phyloP scores from a whole-genome alignment of 1,139 yeast genomes.

The Pichia sp. region DNA sequence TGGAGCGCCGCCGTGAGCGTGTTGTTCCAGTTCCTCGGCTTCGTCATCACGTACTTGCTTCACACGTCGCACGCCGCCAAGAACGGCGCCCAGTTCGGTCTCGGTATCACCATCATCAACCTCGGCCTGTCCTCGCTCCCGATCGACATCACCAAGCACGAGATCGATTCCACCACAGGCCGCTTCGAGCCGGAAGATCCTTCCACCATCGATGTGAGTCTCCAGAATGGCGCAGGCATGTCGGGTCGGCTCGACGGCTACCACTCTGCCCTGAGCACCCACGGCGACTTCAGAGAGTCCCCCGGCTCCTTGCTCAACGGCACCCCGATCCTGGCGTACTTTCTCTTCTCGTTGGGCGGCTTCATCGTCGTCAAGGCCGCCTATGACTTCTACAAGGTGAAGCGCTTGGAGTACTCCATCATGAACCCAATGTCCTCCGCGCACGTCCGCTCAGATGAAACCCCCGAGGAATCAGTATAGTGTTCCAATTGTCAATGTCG shows the following conservation, averaged over 20 bases:
- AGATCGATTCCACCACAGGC: conserved; percentile 31
- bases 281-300: conserved; percentile 9
- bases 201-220: conserved; percentile 41
- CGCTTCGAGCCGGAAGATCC: conserved; percentile 53
- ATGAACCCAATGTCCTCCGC: conserved; percentile 37
- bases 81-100: conserved; percentile 90
- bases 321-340: conserved; percentile 51
- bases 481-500: background rate
- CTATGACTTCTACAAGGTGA: conserved; percentile 69
- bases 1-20: conserved; percentile 89
- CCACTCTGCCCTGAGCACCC: conserved; percentile 35
- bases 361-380: conserved; percentile 63
- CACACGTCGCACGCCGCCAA: conserved; percentile 98
- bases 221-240: conserved; percentile 33
- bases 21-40: conserved; percentile 92
- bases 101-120: conserved; percentile 78
- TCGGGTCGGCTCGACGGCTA: conserved; percentile 47
- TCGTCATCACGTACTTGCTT: conserved; percentile 78
- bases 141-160: conserved; percentile 18
- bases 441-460: background rate
- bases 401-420: conserved; percentile 65
- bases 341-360: conserved; percentile 63
- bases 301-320: conserved; percentile 10
- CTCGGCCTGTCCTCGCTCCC: conserved; percentile 76
- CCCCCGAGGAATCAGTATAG: background rate